Conservation (phyloP, 768 basidiomycete species). For the Boletus edulis region DNA sequence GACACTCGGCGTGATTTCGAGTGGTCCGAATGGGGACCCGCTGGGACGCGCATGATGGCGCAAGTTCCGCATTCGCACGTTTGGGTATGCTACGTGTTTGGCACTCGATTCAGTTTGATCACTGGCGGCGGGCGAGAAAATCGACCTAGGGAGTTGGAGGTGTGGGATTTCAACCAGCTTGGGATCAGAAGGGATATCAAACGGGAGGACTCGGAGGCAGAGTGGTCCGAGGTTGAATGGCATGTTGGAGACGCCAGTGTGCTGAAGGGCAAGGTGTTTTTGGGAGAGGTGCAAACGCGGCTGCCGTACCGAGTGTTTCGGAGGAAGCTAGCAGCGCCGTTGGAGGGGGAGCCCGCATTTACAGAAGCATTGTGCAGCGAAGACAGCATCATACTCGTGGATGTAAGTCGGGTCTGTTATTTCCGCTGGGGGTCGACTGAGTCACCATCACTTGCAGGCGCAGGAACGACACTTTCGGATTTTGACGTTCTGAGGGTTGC, state of each 20-base stretch:
- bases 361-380: conserved; percentile 51
- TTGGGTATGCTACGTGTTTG: conserved; percentile 64
- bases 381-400: conserved; percentile 52
- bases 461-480: conserved; percentile 26
- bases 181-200: conserved; percentile 31
- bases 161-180: conserved; percentile 54
- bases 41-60: conserved; percentile 42
- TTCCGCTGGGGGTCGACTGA: neutral
- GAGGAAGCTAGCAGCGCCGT: conserved; percentile 15
- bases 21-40: conserved; percentile 56
- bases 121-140: conserved; percentile 6
- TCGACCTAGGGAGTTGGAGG: conserved; percentile 25
- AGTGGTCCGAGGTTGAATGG: conserved; percentile 17
- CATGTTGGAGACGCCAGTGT: conserved; percentile 27
- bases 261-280: conserved; percentile 37
- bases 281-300: conserved; percentile 38
- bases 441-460: conserved; percentile 10
- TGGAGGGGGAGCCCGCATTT: conserved; percentile 10
- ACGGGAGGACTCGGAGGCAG: neutral
- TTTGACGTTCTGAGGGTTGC: conserved; percentile 25
- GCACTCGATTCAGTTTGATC: conserved; percentile 41
- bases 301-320: conserved; percentile 45
- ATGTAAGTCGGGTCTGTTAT: conserved; percentile 30
- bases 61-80: conserved; percentile 36
- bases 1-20: conserved; percentile 24